Conservation (phyloP, 345 rosid genomes). For the Trapa incisa region DNA sequence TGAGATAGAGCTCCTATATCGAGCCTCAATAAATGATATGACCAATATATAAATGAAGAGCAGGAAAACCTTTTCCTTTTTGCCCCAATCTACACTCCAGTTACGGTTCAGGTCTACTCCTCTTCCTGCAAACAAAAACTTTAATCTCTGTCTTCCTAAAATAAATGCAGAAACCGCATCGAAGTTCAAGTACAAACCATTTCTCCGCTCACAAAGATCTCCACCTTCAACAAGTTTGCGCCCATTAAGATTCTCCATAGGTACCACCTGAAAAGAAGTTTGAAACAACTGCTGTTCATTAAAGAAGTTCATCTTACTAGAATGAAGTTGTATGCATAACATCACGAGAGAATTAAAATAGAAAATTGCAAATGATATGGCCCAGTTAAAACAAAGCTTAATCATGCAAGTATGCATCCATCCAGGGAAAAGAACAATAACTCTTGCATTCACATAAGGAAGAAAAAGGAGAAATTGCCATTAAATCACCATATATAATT, state of each 20-base stretch:
- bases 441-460: neutral
- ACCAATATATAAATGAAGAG: neutral
- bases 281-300: conserved; percentile 6
- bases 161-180: neutral
- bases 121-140: conserved; percentile 45
- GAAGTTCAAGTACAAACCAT: conserved; percentile 32
- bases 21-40: neutral
- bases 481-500: neutral
- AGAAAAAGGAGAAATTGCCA: neutral
- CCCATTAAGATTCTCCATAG: conserved; percentile 88
- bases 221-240: conserved; percentile 90
- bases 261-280: conserved; percentile 49
- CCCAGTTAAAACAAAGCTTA: neutral
- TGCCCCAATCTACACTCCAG: conserved; percentile 99
- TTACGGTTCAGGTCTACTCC: conserved; percentile 98
- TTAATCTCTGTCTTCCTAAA: conserved; percentile 4
- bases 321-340: neutral
- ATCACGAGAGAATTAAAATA: neutral
- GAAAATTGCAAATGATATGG: neutral
- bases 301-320: neutral
- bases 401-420: neutral
- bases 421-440: neutral
- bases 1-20: neutral
- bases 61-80: conserved; percentile 69
- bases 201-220: conserved; percentile 91